Conservation (phyloP, 768 basidiomycete species). For the Leccinum uliginosum region DNA sequence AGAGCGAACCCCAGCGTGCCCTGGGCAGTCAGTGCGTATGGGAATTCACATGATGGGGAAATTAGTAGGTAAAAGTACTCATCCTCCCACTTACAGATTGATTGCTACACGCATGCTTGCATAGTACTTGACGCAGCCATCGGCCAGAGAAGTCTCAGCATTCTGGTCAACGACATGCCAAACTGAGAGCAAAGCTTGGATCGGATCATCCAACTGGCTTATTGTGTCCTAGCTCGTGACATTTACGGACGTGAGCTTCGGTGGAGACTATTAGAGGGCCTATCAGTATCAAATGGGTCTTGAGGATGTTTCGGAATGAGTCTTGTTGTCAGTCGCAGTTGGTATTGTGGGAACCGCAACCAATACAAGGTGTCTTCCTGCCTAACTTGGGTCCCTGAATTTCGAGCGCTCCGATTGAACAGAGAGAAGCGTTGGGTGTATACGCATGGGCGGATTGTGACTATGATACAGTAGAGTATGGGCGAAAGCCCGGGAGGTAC, state of each 20-base stretch:
- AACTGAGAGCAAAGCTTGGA: neutral
- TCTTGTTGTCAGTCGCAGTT: neutral
- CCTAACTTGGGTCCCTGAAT: no score
- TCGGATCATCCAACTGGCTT: neutral
- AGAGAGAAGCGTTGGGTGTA: no score
- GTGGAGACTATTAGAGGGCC: neutral
- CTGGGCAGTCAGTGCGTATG: neutral
- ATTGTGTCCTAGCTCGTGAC: neutral
- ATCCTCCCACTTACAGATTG: neutral
- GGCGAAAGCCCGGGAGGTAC: no score
- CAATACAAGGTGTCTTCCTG: no score
- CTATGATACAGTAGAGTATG: no score
- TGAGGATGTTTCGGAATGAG: neutral
- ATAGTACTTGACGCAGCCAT: neutral
- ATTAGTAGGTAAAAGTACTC: neutral
- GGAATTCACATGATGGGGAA: neutral
- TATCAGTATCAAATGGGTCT: neutral
- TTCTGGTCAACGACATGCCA: neutral
- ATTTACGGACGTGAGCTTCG: neutral
- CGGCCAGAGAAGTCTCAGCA: neutral
- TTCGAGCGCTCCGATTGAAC: no score
- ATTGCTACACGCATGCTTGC: neutral
- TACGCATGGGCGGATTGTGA: no score
- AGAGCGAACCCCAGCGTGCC: neutral
- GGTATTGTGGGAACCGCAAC: no score